phyloP scores from a whole-genome alignment of 2,329 filamentous ascomycete species.

The Hypomyces perniciosus region DNA sequence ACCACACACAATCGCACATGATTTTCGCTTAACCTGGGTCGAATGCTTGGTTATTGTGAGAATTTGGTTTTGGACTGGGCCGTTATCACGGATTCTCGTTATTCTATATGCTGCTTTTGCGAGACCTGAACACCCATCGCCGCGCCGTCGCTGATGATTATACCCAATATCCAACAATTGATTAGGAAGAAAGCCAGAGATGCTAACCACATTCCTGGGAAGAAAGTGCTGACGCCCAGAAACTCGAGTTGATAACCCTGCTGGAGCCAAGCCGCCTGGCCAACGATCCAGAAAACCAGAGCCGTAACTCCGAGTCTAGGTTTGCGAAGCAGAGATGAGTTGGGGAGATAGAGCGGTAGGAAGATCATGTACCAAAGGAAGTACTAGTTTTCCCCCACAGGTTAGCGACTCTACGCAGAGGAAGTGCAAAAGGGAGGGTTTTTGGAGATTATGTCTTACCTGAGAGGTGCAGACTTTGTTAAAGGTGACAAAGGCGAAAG shows the following conservation, averaged over 20 bases:
- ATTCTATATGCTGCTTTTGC: constrained; percentile 20
- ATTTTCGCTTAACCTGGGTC: background rate
- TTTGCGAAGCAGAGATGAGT: constrained; percentile 62
- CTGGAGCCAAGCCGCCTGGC: constrained; percentile 71
- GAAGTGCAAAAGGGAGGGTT: background rate
- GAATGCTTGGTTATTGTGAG: background rate
- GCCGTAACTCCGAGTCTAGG: constrained; percentile 59
- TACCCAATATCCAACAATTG: constrained; percentile 81
- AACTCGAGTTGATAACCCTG: constrained; percentile 74
- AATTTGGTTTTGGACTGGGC: background rate
- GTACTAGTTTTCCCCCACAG: constrained; percentile 53
- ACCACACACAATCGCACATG: background rate
- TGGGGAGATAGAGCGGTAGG: constrained; percentile 81
- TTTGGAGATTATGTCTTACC: constrained; percentile 44
- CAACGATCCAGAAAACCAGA: constrained; percentile 64
- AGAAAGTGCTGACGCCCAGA: constrained; percentile 73
- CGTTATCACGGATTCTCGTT: constrained; percentile 9
- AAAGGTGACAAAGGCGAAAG: constrained; percentile 93
- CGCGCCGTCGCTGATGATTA: constrained; percentile 64
- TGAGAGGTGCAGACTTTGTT: constrained; percentile 99
- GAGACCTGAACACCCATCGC: background rate
- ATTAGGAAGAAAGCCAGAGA: constrained; percentile 75
- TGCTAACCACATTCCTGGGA: constrained; percentile 73
- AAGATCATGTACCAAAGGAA: constrained; percentile 98
- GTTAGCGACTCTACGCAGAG: constrained; percentile 12